Evolutionary conservation across 768 basidiomycete genomes (phyloP), one percentile per base, ranked within the genome.

Genomic region (Phylloporus arenicola): DNA sequence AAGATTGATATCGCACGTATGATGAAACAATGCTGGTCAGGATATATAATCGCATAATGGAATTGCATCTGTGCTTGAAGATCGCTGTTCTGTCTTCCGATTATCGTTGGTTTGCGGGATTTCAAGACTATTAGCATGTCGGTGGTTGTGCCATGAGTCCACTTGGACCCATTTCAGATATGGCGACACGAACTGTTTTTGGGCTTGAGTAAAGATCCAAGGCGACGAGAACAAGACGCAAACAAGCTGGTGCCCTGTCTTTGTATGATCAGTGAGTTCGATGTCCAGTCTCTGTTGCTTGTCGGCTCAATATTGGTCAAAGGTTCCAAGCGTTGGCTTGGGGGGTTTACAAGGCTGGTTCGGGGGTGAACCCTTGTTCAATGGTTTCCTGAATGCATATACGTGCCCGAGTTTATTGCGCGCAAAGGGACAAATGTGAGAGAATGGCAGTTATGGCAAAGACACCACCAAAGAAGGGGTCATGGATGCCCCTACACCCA

Each of bases 301-400:
- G 30, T 33, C 29, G 29, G 29, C 29, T 30, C 29, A n/a, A n/a
- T n/a, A 40, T 29, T 42, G 31, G 2, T 45, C 27, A 10, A 43
- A 68, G 67, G 39, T 70, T 81, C 62, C 81, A 83, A 68, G 75
- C 75, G 59, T 65, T 72, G 40, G 60, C 77, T 60, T 80, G 76
- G 70, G 79, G 79, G 55, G 80, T 79, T 58, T 81, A 81, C 70
- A 71, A 73, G 33, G 75, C 75, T 52, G 74, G 75, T 22, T 65
- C 63, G 39, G 54, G 57, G 20, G 66, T 39, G 59, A 6, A 17
- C 39, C 37, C 6, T 20, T 20, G 19, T 10, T 1, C 19, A 19
- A 12, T 38, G 19, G 17, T 38, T 19, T 38, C 12, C 19, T 38
- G 20, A n/a, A 38, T 12, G 17, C 17, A 38, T 20, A 19, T 19